phyloP scores from a whole-genome alignment of 768 basidiomycete species.

The Tephrocybe rancida region DNA sequence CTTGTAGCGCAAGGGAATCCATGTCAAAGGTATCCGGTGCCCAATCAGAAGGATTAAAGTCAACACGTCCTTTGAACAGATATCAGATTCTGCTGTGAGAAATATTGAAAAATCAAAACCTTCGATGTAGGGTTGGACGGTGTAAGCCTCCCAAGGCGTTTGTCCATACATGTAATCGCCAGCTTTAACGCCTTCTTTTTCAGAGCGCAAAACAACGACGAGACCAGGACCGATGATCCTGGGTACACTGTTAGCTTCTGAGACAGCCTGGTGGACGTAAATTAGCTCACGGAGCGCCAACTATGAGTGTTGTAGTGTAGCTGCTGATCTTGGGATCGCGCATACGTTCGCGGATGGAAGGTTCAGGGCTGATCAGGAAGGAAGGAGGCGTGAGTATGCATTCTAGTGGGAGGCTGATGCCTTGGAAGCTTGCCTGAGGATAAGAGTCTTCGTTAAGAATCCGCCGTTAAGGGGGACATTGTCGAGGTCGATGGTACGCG shows the following conservation, averaged over 20 bases:
- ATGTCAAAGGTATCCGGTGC: slow-evolving; percentile 16
- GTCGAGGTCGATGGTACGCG: slow-evolving; percentile 21
- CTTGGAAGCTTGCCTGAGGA: slow-evolving; percentile 7
- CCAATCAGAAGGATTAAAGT: slow-evolving; percentile 12
- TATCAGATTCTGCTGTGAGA: slow-evolving; percentile 9
- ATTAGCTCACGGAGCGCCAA: slow-evolving; percentile 14
- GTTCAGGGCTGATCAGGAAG: slow-evolving; percentile 7
- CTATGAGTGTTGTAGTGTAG: slow-evolving; percentile 9
- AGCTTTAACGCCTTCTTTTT: slow-evolving; percentile 23
- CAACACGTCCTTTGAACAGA: slow-evolving; percentile 13
- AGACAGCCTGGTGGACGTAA: background rate
- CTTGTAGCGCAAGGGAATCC: slow-evolving; percentile 19
- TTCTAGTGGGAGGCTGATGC: too few species aligned
- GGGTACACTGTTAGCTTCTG: background rate
- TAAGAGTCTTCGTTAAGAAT: slow-evolving; percentile 21
- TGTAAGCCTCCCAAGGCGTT: slow-evolving; percentile 18
- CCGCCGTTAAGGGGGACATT: slow-evolving; percentile 22
- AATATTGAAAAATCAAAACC: background rate
- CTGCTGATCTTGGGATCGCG: slow-evolving; percentile 5
- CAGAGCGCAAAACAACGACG: slow-evolving; percentile 36
- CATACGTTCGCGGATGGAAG: slow-evolving; percentile 12
- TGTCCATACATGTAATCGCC: slow-evolving; percentile 36
- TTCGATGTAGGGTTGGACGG: slow-evolving; percentile 14
- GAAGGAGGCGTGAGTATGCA: too few species aligned
- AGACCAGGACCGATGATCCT: slow-evolving; percentile 33